Conservation (phyloP, 495 filamentous ascomycete genomes). For the Talaromyces borbonicus region DNA sequence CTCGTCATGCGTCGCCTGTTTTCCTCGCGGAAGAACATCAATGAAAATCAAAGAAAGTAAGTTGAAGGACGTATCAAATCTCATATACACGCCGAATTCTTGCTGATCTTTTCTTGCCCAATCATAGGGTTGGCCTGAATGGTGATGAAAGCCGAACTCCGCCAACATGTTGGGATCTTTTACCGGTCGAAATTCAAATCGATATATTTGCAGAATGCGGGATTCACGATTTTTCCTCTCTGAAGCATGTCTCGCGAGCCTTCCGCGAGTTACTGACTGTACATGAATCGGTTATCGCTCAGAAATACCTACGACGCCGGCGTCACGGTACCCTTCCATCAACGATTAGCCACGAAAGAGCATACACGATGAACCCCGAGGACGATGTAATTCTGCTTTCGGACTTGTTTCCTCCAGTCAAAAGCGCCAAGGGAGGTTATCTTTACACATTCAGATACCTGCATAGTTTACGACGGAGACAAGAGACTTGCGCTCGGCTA, state of each 20-base stretch:
- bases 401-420: constrained; percentile 34
- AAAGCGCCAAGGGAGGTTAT: constrained; percentile 34
- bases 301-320: constrained; percentile 33
- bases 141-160: constrained; percentile 8
- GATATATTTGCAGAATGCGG: constrained; percentile 35
- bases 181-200: constrained; percentile 38
- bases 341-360: constrained; percentile 27
- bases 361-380: constrained; percentile 33
- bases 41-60: not conserved
- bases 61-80: not conserved
- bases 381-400: constrained; percentile 39
- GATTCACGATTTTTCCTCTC: constrained; percentile 24
- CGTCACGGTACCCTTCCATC: constrained; percentile 39
- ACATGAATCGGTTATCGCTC: constrained; percentile 33
- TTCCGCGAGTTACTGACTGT: constrained; percentile 26
- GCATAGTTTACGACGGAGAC: constrained; percentile 26
- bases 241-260: constrained; percentile 32
- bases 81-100: no score
- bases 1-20: constrained; percentile 4
- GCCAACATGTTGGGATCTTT: constrained; percentile 28
- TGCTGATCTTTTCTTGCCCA: not conserved
- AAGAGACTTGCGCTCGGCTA: constrained; percentile 30
- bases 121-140: not conserved
- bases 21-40: constrained; percentile 1
- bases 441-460: constrained; percentile 38